These are phyloP conservation scores for Xylaria sp. DNA, from an alignment of 2,329 filamentous ascomycete species.

Conservation along the genomic window DNA sequence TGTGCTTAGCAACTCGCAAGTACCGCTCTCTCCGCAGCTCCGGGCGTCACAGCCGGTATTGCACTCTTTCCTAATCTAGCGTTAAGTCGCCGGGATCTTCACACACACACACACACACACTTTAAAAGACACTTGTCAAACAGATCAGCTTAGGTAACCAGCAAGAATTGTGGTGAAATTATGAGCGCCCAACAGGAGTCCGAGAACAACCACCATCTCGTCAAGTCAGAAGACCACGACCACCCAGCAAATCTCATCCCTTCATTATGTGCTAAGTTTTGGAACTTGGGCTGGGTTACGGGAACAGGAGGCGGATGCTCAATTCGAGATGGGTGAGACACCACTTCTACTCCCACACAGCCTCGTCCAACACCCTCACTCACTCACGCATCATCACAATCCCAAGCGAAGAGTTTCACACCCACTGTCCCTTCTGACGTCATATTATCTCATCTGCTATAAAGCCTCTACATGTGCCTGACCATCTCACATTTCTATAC, in stretches of 20 bases:
- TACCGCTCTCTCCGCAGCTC: conserved; percentile 25
- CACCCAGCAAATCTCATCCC: conserved; percentile 97
- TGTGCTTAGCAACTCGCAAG: conserved; percentile 14
- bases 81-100: conserved; percentile 20
- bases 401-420: conserved; percentile 5
- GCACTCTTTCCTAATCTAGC: conserved; percentile 16
- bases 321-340: conserved; percentile 69
- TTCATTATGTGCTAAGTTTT: conserved; percentile 93
- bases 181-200: conserved; percentile 29
- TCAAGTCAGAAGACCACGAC: conserved; percentile 73
- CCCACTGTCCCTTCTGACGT: conserved; percentile 12
- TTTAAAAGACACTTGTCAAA: conserved; percentile 28
- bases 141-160: not conserved
- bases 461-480: not conserved
- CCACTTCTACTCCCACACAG: conserved; percentile 11
- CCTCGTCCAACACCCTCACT: conserved; percentile 13
- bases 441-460: conserved; percentile 39
- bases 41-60: conserved; percentile 28
- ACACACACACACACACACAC: too few species aligned
- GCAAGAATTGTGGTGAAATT: not conserved
- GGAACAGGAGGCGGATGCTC: conserved; percentile 85
- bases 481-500: conserved; percentile 47
- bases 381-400: conserved; percentile 42
- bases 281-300: conserved; percentile 93
- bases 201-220: conserved; percentile 62